phyloP scores from a whole-genome alignment of 768 basidiomycete species.

The Hericium erinaceus region DNA sequence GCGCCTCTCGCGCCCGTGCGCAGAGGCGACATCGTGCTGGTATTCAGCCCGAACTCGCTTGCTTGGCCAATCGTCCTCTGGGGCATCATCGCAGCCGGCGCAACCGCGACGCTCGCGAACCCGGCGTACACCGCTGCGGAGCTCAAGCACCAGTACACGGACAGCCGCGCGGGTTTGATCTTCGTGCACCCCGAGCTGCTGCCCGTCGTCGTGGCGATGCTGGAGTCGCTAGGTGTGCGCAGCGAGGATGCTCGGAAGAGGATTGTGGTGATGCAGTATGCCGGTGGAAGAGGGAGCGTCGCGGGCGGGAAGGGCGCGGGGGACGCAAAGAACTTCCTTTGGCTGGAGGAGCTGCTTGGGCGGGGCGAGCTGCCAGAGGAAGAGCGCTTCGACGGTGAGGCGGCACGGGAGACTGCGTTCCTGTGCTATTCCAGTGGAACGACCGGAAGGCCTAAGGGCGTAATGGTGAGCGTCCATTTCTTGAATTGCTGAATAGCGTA shows the following conservation, averaged over 20 bases:
- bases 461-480: conserved; percentile 22
- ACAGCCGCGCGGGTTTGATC: conserved; percentile 54
- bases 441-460: conserved; percentile 71
- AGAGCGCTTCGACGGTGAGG: conserved; percentile 41
- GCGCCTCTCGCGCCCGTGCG: conserved; percentile 19
- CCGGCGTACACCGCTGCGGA: conserved; percentile 59
- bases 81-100: conserved; percentile 48
- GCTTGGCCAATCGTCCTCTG: conserved; percentile 39
- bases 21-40: conserved; percentile 47
- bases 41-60: conserved; percentile 63
- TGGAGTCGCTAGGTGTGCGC: conserved; percentile 38
- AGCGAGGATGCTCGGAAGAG: conserved; percentile 37
- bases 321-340: conserved; percentile 22
- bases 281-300: background rate
- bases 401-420: conserved; percentile 49
- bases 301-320: background rate
- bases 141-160: conserved; percentile 58
- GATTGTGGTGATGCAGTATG: conserved; percentile 41
- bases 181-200: conserved; percentile 55
- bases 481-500: background rate
- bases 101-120: conserved; percentile 65
- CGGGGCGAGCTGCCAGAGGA: conserved; percentile 41
- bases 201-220: conserved; percentile 44
- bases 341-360: conserved; percentile 39
- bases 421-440: conserved; percentile 65